Conservation (phyloP, 192 early-diverging fungal genomes). For the Backusella morwellensis region DNA sequence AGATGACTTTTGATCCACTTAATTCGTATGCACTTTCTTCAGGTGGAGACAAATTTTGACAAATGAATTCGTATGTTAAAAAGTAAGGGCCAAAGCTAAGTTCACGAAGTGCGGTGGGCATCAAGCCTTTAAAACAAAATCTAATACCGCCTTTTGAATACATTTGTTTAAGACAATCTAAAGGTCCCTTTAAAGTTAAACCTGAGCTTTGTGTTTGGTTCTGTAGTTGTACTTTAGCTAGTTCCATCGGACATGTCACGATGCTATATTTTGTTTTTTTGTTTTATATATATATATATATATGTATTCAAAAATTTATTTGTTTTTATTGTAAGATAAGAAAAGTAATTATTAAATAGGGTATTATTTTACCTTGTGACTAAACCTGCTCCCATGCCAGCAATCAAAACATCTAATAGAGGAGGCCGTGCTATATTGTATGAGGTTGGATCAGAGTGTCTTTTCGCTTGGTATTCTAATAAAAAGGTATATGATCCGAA, state of each 20-base stretch:
- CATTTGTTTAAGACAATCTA: slow-evolving; percentile 48
- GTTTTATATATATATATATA: neutral
- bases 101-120: slow-evolving; percentile 49
- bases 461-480: slow-evolving; percentile 45
- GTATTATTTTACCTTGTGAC: slow-evolving; percentile 46
- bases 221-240: slow-evolving; percentile 55
- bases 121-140: slow-evolving; percentile 50
- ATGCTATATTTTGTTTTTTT: slow-evolving; percentile 30
- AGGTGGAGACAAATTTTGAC: slow-evolving; percentile 35
- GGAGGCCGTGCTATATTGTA: slow-evolving; percentile 31
- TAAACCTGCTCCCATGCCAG: slow-evolving; percentile 51
- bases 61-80: slow-evolving; percentile 49
- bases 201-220: slow-evolving; percentile 39
- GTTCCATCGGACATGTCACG: slow-evolving; percentile 58
- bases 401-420: slow-evolving; percentile 46
- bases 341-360: neutral
- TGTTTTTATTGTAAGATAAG: neutral
- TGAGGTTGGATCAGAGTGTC: neutral
- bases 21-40: slow-evolving; percentile 29
- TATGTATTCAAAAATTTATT: neutral
- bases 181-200: slow-evolving; percentile 43
- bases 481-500: slow-evolving; percentile 54
- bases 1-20: slow-evolving; percentile 39
- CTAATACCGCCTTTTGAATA: slow-evolving; percentile 47
- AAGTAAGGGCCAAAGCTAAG: slow-evolving; percentile 58